phyloP scores from a whole-genome alignment of 805 yeast genomes.

The Kodamaea hsintzibuensis region DNA sequence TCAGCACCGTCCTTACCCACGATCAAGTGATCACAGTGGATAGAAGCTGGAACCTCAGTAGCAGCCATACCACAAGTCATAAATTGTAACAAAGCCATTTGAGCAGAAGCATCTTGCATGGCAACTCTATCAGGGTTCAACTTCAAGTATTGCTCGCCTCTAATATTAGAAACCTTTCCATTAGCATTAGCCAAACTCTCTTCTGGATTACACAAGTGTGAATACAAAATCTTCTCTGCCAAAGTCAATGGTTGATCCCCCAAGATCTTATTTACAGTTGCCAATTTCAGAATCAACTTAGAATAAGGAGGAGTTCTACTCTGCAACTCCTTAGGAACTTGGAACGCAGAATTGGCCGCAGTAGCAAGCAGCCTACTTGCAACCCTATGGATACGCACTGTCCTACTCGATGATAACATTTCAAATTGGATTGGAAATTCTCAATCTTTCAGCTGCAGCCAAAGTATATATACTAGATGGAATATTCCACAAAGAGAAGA shows the following conservation, averaged over 20 bases:
- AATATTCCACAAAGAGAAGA: not conserved
- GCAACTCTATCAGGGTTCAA: constrained; percentile 97
- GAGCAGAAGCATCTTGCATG: constrained; percentile 99
- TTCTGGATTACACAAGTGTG: constrained; percentile 88
- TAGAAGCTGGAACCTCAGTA: constrained; percentile 91
- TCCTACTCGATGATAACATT: constrained; percentile 8
- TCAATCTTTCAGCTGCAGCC: not conserved
- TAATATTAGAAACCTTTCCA: constrained; percentile 51
- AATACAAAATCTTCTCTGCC: constrained; percentile 92
- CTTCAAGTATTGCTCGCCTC: constrained; percentile 91
- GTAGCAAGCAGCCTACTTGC: constrained; percentile 17
- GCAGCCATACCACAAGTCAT: constrained; percentile 92
- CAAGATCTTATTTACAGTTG: constrained; percentile 62
- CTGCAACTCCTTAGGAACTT: constrained; percentile 59
- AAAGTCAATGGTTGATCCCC: constrained; percentile 77
- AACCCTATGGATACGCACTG: not conserved
- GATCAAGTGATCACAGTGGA: constrained; percentile 97
- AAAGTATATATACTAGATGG: not conserved
- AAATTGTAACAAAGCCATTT: constrained; percentile 97
- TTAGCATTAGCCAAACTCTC: constrained; percentile 60
- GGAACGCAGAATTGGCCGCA: constrained; percentile 33
- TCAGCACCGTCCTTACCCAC: constrained; percentile 95
- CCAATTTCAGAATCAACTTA: constrained; percentile 64
- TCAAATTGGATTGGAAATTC: not conserved
- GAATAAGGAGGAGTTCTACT: constrained; percentile 88